These are phyloP conservation scores for Plasmodium inui DNA, from an alignment of 169 alveolate genomes.

Conservation along the genomic window DNA sequence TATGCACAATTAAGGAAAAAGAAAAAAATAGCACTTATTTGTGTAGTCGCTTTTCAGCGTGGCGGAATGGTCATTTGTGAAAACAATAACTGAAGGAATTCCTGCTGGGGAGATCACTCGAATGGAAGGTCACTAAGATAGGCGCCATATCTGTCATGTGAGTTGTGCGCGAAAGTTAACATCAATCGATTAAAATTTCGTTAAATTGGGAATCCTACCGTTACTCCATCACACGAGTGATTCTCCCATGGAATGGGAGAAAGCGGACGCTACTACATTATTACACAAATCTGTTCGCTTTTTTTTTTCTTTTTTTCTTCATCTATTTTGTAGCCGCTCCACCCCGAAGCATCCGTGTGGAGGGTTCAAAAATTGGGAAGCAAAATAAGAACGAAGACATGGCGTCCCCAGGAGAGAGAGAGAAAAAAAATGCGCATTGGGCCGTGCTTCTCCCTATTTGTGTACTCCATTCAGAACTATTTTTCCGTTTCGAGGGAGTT, in stretches of 20 bases:
- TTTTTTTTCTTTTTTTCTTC: constrained; percentile 11
- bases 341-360: neutral
- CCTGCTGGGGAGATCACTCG: neutral
- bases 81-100: neutral
- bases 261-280: neutral
- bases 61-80: neutral
- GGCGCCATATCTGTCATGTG: neutral
- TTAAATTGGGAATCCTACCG: neutral
- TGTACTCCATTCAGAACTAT: neutral
- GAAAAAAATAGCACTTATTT: neutral
- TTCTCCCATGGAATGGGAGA: neutral
- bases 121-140: neutral
- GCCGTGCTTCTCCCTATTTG: neutral
- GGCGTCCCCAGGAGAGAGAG: neutral
- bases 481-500: neutral
- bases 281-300: neutral
- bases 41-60: neutral
- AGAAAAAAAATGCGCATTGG: neutral
- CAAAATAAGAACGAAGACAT: constrained; percentile 16
- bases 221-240: neutral
- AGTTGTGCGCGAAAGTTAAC: neutral
- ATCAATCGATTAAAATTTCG: neutral
- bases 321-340: neutral
- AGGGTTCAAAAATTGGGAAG: neutral
- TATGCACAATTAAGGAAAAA: neutral